Percentiles rank a stretch among this genome's conserved stretches.
Conservation (phyloP, 2,329 filamentous ascomycete genomes). For the Ceratocystis colombiana region DNA sequence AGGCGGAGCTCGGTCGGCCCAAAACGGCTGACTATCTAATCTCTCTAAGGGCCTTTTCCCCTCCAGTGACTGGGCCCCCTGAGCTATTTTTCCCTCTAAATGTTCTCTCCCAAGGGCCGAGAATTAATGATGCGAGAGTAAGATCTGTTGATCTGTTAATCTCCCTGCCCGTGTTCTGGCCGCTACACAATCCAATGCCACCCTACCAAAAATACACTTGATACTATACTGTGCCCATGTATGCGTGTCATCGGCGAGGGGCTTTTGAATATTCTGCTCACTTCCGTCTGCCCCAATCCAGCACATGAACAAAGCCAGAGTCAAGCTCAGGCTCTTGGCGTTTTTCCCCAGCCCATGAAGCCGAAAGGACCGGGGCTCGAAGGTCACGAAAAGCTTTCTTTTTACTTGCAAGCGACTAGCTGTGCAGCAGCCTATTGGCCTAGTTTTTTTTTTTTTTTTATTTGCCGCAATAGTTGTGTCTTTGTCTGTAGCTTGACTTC, state of each 20-base stretch:
- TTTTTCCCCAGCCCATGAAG: too few relatives aligned
- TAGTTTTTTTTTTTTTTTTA: too few relatives aligned
- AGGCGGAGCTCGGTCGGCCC: background rate
- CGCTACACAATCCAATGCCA: background rate
- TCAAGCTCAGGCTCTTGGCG: too few relatives aligned
- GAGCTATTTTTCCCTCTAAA: constrained; percentile 6
- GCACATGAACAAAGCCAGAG: too few relatives aligned
- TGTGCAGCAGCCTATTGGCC: too few relatives aligned
- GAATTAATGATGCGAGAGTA: constrained; percentile 4
- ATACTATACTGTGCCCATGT: background rate
- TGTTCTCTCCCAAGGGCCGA: background rate
- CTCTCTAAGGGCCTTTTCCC: background rate
- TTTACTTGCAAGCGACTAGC: too few relatives aligned
- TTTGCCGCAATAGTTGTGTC: too few relatives aligned
- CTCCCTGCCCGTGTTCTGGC: background rate
- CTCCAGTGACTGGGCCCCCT: background rate
- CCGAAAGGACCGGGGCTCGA: too few relatives aligned
- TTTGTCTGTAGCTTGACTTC: too few relatives aligned
- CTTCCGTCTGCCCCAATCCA: background rate
- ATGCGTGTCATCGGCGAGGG: background rate
- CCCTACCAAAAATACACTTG: background rate
- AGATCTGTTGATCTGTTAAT: constrained; percentile 6
- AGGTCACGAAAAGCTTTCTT: too few relatives aligned
- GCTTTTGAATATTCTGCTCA: background rate
- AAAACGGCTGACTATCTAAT: background rate